Conservation (phyloP, 257 asterid genomes). For the Agastache rugosa region DNA sequence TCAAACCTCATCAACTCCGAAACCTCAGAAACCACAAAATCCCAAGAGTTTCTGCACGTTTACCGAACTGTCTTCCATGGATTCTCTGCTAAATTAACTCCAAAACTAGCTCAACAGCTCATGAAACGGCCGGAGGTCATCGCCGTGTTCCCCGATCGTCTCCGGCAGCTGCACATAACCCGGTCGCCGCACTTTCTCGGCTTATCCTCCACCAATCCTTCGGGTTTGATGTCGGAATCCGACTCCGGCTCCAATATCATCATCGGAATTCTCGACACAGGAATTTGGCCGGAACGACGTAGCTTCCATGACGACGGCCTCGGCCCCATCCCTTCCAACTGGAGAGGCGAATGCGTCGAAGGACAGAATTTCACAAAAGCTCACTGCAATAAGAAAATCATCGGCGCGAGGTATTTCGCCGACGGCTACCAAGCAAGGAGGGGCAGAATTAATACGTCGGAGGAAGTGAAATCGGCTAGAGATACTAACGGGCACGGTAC, state of each 20-base stretch:
- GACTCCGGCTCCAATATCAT: conserved; percentile 72
- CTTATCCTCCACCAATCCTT: conserved; percentile 42
- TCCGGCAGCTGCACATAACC: conserved; percentile 76
- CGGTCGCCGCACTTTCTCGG: conserved; percentile 78
- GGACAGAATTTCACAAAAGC: conserved; percentile 60
- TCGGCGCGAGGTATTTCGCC: conserved; percentile 70
- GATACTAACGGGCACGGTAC: conserved; percentile 88
- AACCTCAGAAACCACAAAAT: background rate
- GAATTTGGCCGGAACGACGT: conserved; percentile 74
- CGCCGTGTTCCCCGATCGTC: conserved; percentile 67
- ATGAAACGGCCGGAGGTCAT: conserved; percentile 49
- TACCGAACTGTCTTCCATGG: conserved; percentile 83
- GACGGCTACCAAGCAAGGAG: conserved; percentile 60
- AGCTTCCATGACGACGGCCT: conserved; percentile 80
- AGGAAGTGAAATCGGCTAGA: conserved; percentile 61
- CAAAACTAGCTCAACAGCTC: conserved; percentile 55
- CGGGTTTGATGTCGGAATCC: conserved; percentile 58
- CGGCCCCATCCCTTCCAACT: conserved; percentile 62
- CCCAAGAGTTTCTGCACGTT: conserved; percentile 56
- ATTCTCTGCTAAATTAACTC: conserved; percentile 67
- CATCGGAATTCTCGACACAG: conserved; percentile 79
- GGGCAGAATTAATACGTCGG: conserved; percentile 40
- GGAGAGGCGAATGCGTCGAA: conserved; percentile 73
- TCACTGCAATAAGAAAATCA: conserved; percentile 66
- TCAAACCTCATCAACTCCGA: conserved; percentile 37